phyloP scores from a whole-genome alignment of 345 rosid species.

The Bruguiera sexangula region DNA sequence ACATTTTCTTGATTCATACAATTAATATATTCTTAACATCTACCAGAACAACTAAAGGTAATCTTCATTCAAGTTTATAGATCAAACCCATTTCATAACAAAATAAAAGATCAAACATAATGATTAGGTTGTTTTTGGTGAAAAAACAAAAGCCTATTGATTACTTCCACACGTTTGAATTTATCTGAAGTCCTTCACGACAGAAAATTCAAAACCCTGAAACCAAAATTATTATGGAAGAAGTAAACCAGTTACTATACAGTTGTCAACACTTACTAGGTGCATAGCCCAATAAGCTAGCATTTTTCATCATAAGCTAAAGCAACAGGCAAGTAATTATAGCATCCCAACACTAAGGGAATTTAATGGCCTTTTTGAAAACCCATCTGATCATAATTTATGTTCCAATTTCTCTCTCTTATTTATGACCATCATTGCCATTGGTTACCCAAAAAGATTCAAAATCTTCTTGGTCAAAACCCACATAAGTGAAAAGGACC shows the following conservation, averaged over 20 bases:
- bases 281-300: neutral
- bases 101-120: too few species aligned
- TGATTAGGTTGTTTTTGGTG: too few species aligned
- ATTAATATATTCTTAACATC: too few species aligned
- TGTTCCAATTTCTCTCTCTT: constrained; percentile 15
- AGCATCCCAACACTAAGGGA: constrained; percentile 28
- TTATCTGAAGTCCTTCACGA: too few species aligned
- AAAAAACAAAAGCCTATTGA: too few species aligned
- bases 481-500: neutral
- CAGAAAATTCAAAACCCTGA: too few species aligned
- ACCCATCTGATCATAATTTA: neutral
- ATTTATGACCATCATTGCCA: constrained; percentile 17
- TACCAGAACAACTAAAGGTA: too few species aligned
- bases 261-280: neutral
- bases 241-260: neutral
- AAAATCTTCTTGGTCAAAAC: constrained; percentile 21
- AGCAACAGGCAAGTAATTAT: constrained; percentile 6
- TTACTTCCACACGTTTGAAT: too few species aligned
- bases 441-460: constrained; percentile 24
- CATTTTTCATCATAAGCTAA: neutral
- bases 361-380: constrained; percentile 5
- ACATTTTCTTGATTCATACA: too few species aligned
- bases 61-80: too few species aligned
- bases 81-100: too few species aligned
- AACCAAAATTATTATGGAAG: too few species aligned